A percentile compares a stretch with the other conserved stretches of the same genome.
Conservation (phyloP, 2,329 filamentous ascomycete species). For the Epichloe uncinata region DNA sequence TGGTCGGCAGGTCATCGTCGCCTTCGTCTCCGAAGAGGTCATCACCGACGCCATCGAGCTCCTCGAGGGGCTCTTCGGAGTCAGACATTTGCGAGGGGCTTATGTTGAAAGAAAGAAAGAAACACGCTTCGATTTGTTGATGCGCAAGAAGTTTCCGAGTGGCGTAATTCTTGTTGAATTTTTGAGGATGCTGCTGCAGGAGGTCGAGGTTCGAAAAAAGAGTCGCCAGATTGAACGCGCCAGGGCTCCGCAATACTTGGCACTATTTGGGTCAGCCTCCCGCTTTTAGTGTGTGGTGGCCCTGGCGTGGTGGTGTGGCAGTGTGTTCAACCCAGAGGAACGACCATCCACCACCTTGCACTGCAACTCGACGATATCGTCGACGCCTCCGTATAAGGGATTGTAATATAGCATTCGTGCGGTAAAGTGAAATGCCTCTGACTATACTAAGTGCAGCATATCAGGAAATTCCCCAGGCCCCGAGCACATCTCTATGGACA, state of each 20-base stretch:
- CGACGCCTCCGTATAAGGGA: too few species aligned
- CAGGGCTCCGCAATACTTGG: neutral
- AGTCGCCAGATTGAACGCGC: neutral
- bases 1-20: conserved; percentile 43
- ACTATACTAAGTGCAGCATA: too few species aligned
- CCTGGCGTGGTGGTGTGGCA: too few species aligned
- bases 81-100: conserved; percentile 37
- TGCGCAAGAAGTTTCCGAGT: neutral
- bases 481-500: conserved; percentile 2
- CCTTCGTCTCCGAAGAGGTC: conserved; percentile 50
- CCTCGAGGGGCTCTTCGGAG: conserved; percentile 39
- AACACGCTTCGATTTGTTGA: neutral
- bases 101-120: neutral
- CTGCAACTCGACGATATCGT: too few species aligned
- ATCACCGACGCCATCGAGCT: conserved; percentile 39
- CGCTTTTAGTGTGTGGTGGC: too few species aligned
- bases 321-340: too few species aligned
- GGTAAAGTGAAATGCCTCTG: too few species aligned
- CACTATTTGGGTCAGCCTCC: neutral
- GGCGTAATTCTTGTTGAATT: neutral
- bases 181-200: neutral
- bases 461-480: conserved; percentile 1
- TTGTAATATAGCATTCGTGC: too few species aligned
- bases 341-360: too few species aligned
- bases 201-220: neutral